phyloP scores from a whole-genome alignment of 345 rosid species.

The Rhizophora apiculata region DNA sequence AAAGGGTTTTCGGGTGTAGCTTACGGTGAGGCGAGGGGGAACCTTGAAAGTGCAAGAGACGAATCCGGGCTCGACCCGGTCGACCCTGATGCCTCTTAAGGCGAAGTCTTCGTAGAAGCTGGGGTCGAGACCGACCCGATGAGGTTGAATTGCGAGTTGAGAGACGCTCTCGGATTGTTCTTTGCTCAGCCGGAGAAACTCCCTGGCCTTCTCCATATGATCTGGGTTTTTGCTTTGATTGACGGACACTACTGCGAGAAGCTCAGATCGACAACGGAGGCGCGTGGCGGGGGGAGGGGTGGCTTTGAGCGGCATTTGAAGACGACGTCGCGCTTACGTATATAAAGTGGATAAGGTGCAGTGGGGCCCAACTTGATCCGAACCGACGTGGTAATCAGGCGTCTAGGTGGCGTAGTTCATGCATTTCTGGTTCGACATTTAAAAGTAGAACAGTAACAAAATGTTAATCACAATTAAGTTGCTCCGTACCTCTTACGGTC shows the following conservation, averaged over 20 bases:
- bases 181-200: conserved; percentile 38
- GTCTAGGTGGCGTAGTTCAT: too few species aligned
- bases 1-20: conserved; percentile 13
- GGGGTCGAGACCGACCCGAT: conserved; percentile 29
- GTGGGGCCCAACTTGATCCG: too few species aligned
- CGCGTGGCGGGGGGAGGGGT: too few species aligned
- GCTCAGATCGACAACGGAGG: not conserved
- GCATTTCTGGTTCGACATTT: too few species aligned
- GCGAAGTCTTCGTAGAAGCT: conserved; percentile 67
- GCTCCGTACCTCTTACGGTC: too few species aligned
- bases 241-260: not conserved
- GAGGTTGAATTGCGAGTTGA: conserved; percentile 43
- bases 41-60: conserved; percentile 72
- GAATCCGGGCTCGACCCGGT: conserved; percentile 66
- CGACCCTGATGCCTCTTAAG: conserved; percentile 68
- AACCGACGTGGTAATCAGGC: too few species aligned
- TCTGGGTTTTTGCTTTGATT: not conserved
- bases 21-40: conserved; percentile 84
- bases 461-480: too few species aligned
- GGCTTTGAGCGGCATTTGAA: too few species aligned
- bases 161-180: conserved; percentile 47
- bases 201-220: conserved; percentile 57
- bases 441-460: too few species aligned
- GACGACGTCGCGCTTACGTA: too few species aligned
- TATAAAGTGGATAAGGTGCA: too few species aligned